Evolutionary conservation across 1,139 yeast genomes (phyloP).

Genomic region (Wickerhamiella infanticola): DNA sequence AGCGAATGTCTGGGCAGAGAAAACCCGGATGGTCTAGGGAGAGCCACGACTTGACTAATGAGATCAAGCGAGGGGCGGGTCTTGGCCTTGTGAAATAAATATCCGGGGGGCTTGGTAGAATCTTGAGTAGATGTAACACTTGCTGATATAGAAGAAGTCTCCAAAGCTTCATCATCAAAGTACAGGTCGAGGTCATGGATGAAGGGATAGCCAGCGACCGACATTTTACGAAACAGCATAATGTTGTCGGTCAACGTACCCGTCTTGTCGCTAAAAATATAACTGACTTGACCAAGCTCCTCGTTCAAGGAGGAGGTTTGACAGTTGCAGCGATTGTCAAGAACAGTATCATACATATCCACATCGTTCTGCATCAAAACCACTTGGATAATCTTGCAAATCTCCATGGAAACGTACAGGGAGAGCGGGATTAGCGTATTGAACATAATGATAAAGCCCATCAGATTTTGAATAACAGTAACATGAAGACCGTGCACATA

Average conservation of each 20-base stretch:
- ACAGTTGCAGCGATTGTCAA: constrained; percentile 87
- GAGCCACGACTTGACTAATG: constrained; percentile 22
- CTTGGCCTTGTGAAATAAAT: constrained; percentile 14
- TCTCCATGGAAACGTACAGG: constrained; percentile 90
- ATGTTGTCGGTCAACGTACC: constrained; percentile 89
- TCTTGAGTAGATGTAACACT: neutral
- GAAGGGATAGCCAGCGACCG: constrained; percentile 85
- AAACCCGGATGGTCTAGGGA: constrained; percentile 17
- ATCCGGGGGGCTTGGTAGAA: constrained; percentile 3
- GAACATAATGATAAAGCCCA: constrained; percentile 95
- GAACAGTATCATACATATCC: constrained; percentile 78
- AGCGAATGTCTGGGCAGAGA: constrained; percentile 31
- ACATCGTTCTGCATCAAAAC: constrained; percentile 71
- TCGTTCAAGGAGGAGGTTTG: constrained; percentile 91
- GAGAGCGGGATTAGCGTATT: constrained; percentile 92
- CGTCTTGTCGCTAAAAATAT: constrained; percentile 89
- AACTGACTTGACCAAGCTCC: constrained; percentile 92
- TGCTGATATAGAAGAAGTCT: constrained; percentile 1
- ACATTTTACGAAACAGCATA: constrained; percentile 73
- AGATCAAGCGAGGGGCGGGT: constrained; percentile 13
- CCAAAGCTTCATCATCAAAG: constrained; percentile 15
- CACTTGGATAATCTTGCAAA: constrained; percentile 78
- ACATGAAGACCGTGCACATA: constrained; percentile 58
- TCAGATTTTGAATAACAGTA: constrained; percentile 78
- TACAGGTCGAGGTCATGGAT: constrained; percentile 54